These are phyloP conservation scores for Raphanus hybrid DNA, from an alignment of 441 rosid genomes.

Conservation along the genomic window DNA sequence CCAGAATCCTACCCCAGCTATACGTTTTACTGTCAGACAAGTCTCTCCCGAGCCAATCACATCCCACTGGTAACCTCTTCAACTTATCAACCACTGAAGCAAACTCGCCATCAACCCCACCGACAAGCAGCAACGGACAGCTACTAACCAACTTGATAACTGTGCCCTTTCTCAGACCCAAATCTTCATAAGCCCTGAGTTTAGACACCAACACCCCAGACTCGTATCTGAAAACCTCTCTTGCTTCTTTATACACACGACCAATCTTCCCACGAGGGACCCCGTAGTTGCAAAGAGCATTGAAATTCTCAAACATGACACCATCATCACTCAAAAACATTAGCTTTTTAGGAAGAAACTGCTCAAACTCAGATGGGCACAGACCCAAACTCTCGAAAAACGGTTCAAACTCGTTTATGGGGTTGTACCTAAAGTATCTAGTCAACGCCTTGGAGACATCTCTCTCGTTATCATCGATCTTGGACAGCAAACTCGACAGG, in stretches of 20 bases:
- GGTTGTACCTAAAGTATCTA: constrained; percentile 70
- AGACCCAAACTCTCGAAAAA: constrained; percentile 85
- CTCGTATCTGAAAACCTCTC: constrained; percentile 57
- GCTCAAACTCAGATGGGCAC: constrained; percentile 49
- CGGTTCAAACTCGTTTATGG: constrained; percentile 82
- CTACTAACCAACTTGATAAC: constrained; percentile 65
- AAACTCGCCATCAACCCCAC: constrained; percentile 55
- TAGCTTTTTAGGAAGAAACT: constrained; percentile 54
- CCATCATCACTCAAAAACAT: constrained; percentile 63
- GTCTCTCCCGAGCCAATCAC: constrained; percentile 53
- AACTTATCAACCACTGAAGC: constrained; percentile 57
- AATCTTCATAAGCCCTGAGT: constrained; percentile 59
- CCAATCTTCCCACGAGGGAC: constrained; percentile 71
- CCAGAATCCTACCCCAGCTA: constrained; percentile 65
- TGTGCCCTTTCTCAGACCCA: constrained; percentile 57
- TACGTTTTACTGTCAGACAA: constrained; percentile 50
- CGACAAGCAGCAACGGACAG: constrained; percentile 59
- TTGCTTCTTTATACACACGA: constrained; percentile 64
- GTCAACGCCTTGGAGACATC: constrained; percentile 51
- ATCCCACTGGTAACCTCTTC: constrained; percentile 52
- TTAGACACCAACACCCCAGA: constrained; percentile 52
- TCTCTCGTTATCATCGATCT: constrained; percentile 50
- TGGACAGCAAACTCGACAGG: constrained; percentile 51
- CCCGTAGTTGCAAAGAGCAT: constrained; percentile 65
- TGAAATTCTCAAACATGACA: constrained; percentile 68